Conservation (phyloP, 345 rosid genomes). For the Hypericum perforatum region DNA sequence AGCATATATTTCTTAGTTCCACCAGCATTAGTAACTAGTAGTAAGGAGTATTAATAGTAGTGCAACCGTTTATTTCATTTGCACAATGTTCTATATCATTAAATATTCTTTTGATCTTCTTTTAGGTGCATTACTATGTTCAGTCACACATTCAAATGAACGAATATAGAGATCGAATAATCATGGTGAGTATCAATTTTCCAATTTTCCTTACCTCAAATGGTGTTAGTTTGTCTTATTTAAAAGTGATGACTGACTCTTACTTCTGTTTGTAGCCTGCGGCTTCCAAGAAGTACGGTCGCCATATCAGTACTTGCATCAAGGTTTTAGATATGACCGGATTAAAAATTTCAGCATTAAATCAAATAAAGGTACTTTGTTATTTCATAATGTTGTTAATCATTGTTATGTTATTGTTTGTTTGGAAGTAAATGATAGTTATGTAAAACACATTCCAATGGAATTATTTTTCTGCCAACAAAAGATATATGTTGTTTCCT, state of each 20-base stretch:
- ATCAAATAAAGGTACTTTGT: conserved; percentile 6
- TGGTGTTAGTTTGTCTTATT: not conserved
- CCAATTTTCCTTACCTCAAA: not conserved
- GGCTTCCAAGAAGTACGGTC: conserved; percentile 4
- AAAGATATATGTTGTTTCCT: too few relatives aligned
- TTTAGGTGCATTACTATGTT: conserved; percentile 72
- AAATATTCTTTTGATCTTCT: not conserved
- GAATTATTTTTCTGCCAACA: too few relatives aligned
- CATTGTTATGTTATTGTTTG: too few relatives aligned
- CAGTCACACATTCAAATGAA: conserved; percentile 10
- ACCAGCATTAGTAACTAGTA: too few relatives aligned
- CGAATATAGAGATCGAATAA: conserved; percentile 6
- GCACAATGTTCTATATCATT: not conserved
- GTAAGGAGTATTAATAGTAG: too few relatives aligned
- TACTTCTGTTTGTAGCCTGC: conserved; percentile 15
- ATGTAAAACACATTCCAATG: too few relatives aligned
- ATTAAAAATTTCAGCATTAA: conserved; percentile 4
- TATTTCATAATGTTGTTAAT: too few relatives aligned
- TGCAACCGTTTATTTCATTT: not conserved
- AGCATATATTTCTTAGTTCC: too few relatives aligned
- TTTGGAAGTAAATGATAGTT: too few relatives aligned
- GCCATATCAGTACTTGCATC: conserved; percentile 5
- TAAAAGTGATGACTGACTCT: conserved; percentile 3
- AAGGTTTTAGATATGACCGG: conserved; percentile 10
- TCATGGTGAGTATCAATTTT: not conserved